A percentile compares a stretch with the other conserved stretches of the same genome.
Evolutionary conservation across 441 rosid genomes (phyloP).

Genomic region (Gossypium gossypioides): DNA sequence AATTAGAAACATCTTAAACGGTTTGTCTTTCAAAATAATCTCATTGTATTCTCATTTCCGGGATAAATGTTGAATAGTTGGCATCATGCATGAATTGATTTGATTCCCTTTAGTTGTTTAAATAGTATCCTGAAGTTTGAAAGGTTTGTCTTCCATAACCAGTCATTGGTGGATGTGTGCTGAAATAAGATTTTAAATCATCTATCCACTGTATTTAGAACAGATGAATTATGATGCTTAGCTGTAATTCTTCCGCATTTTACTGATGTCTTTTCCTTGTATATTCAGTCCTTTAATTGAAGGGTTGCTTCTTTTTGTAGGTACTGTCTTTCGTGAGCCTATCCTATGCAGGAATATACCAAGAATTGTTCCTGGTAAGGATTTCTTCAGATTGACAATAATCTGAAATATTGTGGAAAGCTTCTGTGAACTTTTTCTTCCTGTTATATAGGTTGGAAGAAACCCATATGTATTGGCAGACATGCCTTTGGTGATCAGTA

Average conservation of each 20-base stretch:
- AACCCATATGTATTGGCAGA: constrained; percentile 92
- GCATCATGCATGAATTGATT: background rate
- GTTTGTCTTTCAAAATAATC: constrained; percentile 20
- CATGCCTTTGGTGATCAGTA: constrained; percentile 98
- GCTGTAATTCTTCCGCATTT: background rate
- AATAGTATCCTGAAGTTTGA: background rate
- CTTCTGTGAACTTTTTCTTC: constrained; percentile 14
- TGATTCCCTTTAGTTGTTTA: background rate
- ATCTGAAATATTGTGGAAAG: constrained; percentile 5
- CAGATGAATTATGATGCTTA: background rate
- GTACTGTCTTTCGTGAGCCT: constrained; percentile 95
- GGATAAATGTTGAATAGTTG: background rate
- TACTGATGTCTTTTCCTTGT: background rate
- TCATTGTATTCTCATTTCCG: background rate
- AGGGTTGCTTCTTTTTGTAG: constrained; percentile 31
- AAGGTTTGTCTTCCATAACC: background rate
- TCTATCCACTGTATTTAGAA: background rate
- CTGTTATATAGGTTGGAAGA: constrained; percentile 75
- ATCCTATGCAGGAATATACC: constrained; percentile 79
- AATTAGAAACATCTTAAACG: constrained; percentile 83
- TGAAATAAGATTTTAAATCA: background rate
- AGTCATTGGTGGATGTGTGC: background rate
- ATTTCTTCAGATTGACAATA: background rate
- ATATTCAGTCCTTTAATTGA: constrained; percentile 4
- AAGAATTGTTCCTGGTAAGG: constrained; percentile 73